These are phyloP conservation scores for Trypanosoma melophagium DNA, from an alignment of 208 protist genomes.

Conservation along the genomic window DNA sequence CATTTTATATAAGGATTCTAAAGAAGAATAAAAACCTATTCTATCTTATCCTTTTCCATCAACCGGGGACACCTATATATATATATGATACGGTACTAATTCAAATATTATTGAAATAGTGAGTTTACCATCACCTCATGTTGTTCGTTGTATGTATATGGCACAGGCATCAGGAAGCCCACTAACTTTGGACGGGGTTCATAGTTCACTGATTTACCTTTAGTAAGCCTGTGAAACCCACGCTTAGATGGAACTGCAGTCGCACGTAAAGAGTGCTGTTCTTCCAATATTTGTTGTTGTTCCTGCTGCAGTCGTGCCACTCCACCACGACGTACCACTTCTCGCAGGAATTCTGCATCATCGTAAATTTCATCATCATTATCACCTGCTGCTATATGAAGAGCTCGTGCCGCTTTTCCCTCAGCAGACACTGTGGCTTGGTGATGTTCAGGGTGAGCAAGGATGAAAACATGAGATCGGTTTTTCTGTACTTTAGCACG, in stretches of 20 bases:
- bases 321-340: constrained; percentile 73
- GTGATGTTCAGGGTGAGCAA: constrained; percentile 74
- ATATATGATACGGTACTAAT: neutral
- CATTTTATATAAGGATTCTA: constrained; percentile 4
- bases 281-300: constrained; percentile 20
- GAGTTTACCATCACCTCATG: constrained; percentile 70
- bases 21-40: constrained; percentile 7
- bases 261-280: constrained; percentile 32
- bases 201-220: constrained; percentile 79
- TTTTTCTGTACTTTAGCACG: constrained; percentile 74
- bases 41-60: neutral
- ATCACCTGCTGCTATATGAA: constrained; percentile 76
- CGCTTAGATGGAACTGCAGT: constrained; percentile 43
- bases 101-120: constrained; percentile 67
- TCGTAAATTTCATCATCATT: constrained; percentile 81
- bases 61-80: neutral
- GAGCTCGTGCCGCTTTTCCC: constrained; percentile 51
- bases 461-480: constrained; percentile 55
- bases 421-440: constrained; percentile 34
- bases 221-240: constrained; percentile 79
- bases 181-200: constrained; percentile 81
- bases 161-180: constrained; percentile 69
- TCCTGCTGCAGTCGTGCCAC: constrained; percentile 67
- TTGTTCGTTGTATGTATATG: constrained; percentile 54
- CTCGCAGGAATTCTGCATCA: constrained; percentile 77